phyloP scores from a whole-genome alignment of 441 rosid genomes.

The Breynia disticha region DNA sequence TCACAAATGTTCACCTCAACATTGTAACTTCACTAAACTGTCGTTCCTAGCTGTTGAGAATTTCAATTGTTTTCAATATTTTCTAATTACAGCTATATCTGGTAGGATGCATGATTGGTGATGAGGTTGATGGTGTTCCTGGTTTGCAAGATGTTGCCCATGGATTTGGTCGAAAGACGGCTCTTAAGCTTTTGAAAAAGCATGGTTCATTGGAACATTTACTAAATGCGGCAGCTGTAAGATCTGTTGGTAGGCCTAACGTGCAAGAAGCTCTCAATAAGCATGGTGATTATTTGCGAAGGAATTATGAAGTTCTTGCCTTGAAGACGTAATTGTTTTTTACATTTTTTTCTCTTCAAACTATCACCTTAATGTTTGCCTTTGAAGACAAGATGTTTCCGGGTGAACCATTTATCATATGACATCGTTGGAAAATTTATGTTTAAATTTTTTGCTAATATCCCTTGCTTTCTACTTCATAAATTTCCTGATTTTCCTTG shows the following conservation, averaged over 20 bases:
- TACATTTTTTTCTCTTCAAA: background rate
- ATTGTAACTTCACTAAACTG: too few relatives aligned
- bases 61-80: background rate
- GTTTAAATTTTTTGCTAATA: background rate
- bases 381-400: background rate
- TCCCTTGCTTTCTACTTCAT: background rate
- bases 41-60: background rate
- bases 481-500: constrained; percentile 5
- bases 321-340: constrained; percentile 43
- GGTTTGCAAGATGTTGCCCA: constrained; percentile 76
- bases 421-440: too few relatives aligned
- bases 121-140: constrained; percentile 83
- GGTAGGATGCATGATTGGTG: constrained; percentile 82
- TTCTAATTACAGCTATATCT: constrained; percentile 6
- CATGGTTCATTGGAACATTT: constrained; percentile 75
- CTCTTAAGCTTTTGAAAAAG: constrained; percentile 65
- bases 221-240: constrained; percentile 67
- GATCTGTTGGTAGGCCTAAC: constrained; percentile 70
- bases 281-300: constrained; percentile 67
- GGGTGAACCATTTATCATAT: background rate
- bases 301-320: constrained; percentile 80
- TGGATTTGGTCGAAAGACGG: constrained; percentile 81
- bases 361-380: background rate
- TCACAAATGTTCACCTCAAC: too few relatives aligned
- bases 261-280: constrained; percentile 81